Evolutionary conservation across 768 basidiomycete genomes (phyloP), one percentile per base, ranked within the genome.

Genomic region (Suillus weaverae): DNA sequence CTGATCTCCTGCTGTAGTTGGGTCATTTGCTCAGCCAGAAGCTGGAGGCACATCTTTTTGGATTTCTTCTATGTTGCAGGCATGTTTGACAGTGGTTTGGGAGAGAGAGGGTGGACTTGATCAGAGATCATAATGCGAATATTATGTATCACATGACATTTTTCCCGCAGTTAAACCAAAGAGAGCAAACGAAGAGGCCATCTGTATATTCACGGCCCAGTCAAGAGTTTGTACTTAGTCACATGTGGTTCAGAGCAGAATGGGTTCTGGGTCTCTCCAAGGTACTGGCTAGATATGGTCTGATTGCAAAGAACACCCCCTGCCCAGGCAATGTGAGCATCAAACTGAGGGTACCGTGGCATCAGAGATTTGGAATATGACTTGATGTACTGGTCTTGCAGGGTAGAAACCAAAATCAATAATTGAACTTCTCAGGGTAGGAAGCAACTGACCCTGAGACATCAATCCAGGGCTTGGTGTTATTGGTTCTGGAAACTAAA

Each of bases 221-320:
- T n/a, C n/a, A n/a, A n/a, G n/a, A n/a, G n/a, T n/a, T n/a, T n/a
- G n/a, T n/a, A n/a, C n/a, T n/a, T 67, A 69, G 78, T 70, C 60
- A 79, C 70, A 70, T 79, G 71, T 59, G 78, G 70, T 77, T 85
- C 74, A 69, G 84, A 76, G 14, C 84, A 82, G 81, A 90, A 91
- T 22, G 87, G 87, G 70, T 86, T 85, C 63, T 78, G 79, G 30
- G 80, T 79, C 69, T 87, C 83, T 68, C 78, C 78, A 44, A 81
- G 78, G 72, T 81, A 80, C 39, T 78, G 76, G 64, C 66, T 77
- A 9, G 74, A 74, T 48, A 74, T 30, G 0, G 81, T 80, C 9
- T 74, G 66, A 36, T 79, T 81, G 18, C 83, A 79, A 35, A 83
- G 71, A 32, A 80, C 79, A 0, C 71, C 79, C 50, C 75, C 78